These are phyloP conservation scores for Penicillium olsonii DNA, from an alignment of 2,329 filamentous ascomycete species.

Conservation along the genomic window DNA sequence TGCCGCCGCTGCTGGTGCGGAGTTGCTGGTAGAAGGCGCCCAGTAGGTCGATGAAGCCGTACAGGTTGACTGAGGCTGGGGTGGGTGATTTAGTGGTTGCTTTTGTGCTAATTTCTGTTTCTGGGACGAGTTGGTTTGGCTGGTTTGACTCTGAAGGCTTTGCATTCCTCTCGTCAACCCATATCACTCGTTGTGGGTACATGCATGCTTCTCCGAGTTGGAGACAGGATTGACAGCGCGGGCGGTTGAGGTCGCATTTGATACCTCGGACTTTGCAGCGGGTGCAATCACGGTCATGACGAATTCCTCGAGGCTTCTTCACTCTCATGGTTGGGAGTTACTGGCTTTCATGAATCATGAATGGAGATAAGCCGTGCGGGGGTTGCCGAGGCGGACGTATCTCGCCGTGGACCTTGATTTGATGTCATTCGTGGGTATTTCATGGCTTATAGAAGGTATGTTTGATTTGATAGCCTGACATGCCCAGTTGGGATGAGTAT, in stretches of 20 bases:
- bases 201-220: constrained; percentile 21
- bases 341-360: not conserved
- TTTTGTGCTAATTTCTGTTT: not conserved
- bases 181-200: constrained; percentile 30
- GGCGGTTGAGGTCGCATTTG: constrained; percentile 35
- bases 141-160: not conserved
- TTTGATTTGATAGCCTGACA: too few species aligned
- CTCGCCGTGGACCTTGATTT: not conserved
- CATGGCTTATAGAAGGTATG: too few species aligned
- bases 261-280: constrained; percentile 26
- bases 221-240: constrained; percentile 28
- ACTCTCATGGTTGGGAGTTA: constrained; percentile 12
- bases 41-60: constrained; percentile 29
- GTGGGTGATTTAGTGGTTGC: not conserved
- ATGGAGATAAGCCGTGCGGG: constrained; percentile 4
- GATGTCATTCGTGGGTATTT: too few species aligned
- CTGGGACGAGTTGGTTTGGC: too few species aligned
- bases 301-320: constrained; percentile 33
- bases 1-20: constrained; percentile 17
- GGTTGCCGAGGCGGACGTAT: not conserved
- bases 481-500: too few species aligned
- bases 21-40: constrained; percentile 28
- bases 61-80: constrained; percentile 22
- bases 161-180: constrained; percentile 21
- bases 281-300: constrained; percentile 31